Evolutionary conservation across 139 green algal species (phyloP).

Genomic region (Chlorella sp.): DNA sequence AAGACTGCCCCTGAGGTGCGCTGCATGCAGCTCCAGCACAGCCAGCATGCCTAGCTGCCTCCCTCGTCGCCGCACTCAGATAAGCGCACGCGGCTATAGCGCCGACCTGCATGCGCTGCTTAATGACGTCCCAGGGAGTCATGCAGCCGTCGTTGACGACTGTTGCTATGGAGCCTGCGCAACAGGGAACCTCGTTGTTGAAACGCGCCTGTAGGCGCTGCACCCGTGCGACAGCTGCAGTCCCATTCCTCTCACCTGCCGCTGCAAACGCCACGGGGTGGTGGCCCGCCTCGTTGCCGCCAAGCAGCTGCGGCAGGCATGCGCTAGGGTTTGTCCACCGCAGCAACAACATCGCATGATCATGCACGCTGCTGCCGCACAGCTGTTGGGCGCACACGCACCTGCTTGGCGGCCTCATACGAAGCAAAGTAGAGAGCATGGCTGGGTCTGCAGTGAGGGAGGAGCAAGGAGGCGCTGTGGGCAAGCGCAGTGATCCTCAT

Average conservation of each 20-base stretch:
- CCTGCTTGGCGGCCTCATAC: conserved; percentile 93
- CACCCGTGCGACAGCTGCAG: neutral
- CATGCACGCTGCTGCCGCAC: too few relatives aligned
- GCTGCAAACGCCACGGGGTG: conserved; percentile 54
- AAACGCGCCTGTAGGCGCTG: neutral
- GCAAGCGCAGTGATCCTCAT: neutral
- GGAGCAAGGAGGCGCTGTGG: neutral
- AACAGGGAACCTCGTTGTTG: neutral
- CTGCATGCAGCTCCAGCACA: too few relatives aligned
- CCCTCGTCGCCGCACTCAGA: too few relatives aligned
- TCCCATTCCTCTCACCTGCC: conserved; percentile 39
- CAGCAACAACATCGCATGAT: too few relatives aligned
- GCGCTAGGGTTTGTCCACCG: too few relatives aligned
- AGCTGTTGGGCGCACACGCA: too few relatives aligned
- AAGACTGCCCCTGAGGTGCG: too few relatives aligned
- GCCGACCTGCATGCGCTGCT: conserved; percentile 90
- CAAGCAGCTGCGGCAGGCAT: too few relatives aligned
- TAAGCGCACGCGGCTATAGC: too few relatives aligned
- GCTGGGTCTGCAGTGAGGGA: conserved; percentile 67
- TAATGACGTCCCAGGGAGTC: conserved; percentile 87
- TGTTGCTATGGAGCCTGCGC: conserved; percentile 78
- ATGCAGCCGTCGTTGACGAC: conserved; percentile 87
- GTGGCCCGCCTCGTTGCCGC: conserved; percentile 62
- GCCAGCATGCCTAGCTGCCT: too few relatives aligned
- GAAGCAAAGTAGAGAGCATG: conserved; percentile 96